Evolutionary conservation across 2,329 filamentous ascomycete species (phyloP).

Genomic region (Hortaea werneckii): DNA sequence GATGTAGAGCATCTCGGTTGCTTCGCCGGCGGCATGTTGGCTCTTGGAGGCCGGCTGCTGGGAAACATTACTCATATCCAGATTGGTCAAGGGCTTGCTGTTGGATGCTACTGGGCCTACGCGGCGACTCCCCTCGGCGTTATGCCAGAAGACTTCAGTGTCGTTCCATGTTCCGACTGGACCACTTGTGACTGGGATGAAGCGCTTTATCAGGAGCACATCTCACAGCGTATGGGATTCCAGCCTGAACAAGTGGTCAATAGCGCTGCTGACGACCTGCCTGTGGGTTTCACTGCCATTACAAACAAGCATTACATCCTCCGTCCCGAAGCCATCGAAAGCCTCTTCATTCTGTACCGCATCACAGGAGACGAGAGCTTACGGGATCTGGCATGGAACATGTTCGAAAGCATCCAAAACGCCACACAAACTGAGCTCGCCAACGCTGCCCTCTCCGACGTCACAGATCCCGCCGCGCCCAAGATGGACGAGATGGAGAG

Average conservation of each 20-base stretch:
- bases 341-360: slow-evolving; percentile 50
- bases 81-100: slow-evolving; percentile 46
- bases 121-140: slow-evolving; percentile 45
- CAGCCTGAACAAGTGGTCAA: slow-evolving; percentile 11
- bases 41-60: slow-evolving; percentile 46
- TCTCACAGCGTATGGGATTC: slow-evolving; percentile 17
- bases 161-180: slow-evolving; percentile 34
- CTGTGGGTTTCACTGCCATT: slow-evolving; percentile 34
- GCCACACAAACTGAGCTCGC: slow-evolving; percentile 35
- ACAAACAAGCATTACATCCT: slow-evolving; percentile 37
- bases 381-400: slow-evolving; percentile 38
- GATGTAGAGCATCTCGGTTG: slow-evolving; percentile 49
- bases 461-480: slow-evolving; percentile 22
- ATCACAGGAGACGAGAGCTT: slow-evolving; percentile 45
- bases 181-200: slow-evolving; percentile 45
- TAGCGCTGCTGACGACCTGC: slow-evolving; percentile 35
- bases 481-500: slow-evolving; percentile 37
- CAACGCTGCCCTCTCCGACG: slow-evolving; percentile 37
- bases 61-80: slow-evolving; percentile 44
- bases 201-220: slow-evolving; percentile 36
- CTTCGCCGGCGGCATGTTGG: slow-evolving; percentile 54
- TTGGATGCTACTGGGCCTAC: slow-evolving; percentile 54
- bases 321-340: slow-evolving; percentile 49
- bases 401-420: slow-evolving; percentile 37
- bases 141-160: slow-evolving; percentile 49